Evolutionary conservation across 2,329 filamentous ascomycete genomes (phyloP), one percentile per base, ranked within the genome.

Genomic region (Aspergillus hortae): DNA sequence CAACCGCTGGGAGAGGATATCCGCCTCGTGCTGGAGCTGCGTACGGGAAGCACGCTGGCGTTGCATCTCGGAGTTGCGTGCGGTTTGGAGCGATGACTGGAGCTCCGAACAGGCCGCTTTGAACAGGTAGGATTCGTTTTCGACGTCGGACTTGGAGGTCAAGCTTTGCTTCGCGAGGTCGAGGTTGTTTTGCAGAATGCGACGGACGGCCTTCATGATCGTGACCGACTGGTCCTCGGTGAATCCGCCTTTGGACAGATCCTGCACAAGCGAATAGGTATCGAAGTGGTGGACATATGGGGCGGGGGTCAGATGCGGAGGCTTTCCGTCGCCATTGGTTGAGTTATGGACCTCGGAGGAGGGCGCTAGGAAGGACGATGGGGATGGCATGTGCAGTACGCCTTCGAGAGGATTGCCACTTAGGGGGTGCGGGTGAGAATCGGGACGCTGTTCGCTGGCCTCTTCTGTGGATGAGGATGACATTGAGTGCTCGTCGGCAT

Each of bases 271-370:
- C 12, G 85, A 86, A 72, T 94, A 99, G 21, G 87, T 96, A 73
- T 99, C 92, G 72, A 99, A 99, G 74, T 97, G 91, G 74, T 99
- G 94, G 32, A 96, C 85, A 67, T 96, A 95, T 1, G 86, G 88
- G 6, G 89, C 83, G 0, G 89, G 66, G 88, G 81, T 62, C 56
- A 73, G 55, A 67, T 91, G 85, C 4, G 87, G 87, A 19, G 83
- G 80, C 59, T 80, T 80, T 23, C 75, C 64, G 48, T 75, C 60
- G 40, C 40, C 19, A 21, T 42, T 42, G 11, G 40, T 9, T 6
- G 65, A 57, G 2, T 62, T 49, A 4, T 61, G 57, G 5, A 58
- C 38, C 10, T 61, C 60, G 3, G 64, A 61, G 3, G 64, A 61
- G 2, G 69, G 61, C 0, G 66, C 63, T 19, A 68, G 60, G 52